phyloP scores from a whole-genome alignment of 805 yeast genomes.

The Saccharomyces jurei region DNA sequence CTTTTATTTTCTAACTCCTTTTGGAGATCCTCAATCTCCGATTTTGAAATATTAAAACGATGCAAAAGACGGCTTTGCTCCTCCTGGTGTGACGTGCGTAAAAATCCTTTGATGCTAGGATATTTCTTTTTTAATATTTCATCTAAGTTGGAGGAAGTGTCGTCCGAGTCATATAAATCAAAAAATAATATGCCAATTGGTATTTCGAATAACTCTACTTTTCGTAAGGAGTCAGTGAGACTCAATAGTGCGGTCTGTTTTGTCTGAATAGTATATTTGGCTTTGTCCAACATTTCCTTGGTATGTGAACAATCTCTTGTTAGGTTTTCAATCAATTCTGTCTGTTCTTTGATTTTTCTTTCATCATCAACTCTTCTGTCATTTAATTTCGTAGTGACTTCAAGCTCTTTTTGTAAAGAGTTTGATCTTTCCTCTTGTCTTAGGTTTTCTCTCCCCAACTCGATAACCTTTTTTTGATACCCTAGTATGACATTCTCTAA shows the following conservation, averaged over 20 bases:
- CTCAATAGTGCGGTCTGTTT: not conserved
- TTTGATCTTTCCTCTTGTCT: not conserved
- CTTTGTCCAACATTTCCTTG: not conserved
- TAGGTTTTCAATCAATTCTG: not conserved
- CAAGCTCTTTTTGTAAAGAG: not conserved
- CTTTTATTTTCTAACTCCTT: not conserved
- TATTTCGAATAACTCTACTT: not conserved
- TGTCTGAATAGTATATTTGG: not conserved
- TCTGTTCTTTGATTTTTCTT: not conserved
- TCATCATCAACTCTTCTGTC: not conserved
- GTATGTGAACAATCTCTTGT: not conserved
- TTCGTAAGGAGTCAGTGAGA: not conserved
- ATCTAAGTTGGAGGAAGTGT: not conserved
- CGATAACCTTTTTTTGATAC: not conserved
- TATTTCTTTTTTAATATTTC: not conserved
- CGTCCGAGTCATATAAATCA: not conserved
- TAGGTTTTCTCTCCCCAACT: not conserved
- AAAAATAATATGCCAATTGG: slow-evolving; percentile 1
- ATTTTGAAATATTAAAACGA: not conserved
- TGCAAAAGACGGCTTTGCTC: not conserved
- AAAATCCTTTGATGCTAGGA: not conserved
- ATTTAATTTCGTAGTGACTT: not conserved
- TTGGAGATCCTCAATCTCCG: not conserved
- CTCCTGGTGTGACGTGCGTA: not conserved
- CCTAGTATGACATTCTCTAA: not conserved